Conservation (phyloP, 176 grass and related monocot genomes). For the Microstegium vimineum region DNA sequence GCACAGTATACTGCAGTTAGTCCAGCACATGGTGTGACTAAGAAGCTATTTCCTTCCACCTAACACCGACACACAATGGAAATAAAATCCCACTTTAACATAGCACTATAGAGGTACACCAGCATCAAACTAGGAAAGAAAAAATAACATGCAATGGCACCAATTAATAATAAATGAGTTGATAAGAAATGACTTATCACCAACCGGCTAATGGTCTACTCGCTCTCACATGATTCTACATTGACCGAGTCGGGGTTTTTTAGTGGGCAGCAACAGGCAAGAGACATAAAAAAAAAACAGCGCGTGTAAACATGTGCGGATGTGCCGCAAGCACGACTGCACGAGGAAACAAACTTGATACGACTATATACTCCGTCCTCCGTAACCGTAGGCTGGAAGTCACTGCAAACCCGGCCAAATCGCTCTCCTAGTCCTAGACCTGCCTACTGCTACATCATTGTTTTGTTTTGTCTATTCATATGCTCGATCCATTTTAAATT, state of each 20-base stretch:
- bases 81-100: background rate
- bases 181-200: no score
- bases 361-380: no score
- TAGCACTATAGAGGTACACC: background rate
- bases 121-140: slow-evolving; percentile 22
- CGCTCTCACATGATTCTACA: no score
- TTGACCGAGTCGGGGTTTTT: no score
- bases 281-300: no score
- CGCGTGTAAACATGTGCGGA: no score
- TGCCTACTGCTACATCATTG: no score
- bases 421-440: background rate
- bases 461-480: no score
- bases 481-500: no score
- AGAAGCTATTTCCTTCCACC: background rate
- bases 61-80: background rate
- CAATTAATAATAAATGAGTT: no score
- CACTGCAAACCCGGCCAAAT: background rate
- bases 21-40: background rate
- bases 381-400: background rate
- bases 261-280: no score
- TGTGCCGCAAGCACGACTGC: background rate
- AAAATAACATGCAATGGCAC: slow-evolving; percentile 63
- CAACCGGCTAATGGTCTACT: no score
- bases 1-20: background rate
- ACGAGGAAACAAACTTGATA: background rate